Evolutionary conservation across 345 rosid genomes (phyloP).

Genomic region (Brassica juncea): DNA sequence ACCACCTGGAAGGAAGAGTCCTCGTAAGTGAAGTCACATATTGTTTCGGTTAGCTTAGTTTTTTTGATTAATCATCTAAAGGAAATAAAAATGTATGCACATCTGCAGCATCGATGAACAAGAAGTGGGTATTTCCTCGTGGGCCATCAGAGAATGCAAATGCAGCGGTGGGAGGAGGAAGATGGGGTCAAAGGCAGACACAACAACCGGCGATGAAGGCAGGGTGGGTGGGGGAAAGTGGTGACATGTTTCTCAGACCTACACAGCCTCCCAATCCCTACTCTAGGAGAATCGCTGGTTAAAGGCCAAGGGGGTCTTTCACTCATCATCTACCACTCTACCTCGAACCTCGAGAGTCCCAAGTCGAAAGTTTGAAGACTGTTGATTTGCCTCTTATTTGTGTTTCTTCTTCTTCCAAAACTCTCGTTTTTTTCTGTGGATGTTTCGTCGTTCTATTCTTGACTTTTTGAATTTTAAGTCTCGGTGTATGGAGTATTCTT

Average conservation of each 20-base stretch:
- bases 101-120: slow-evolving; percentile 43
- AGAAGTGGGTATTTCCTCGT: slow-evolving; percentile 38
- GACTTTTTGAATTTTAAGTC: not conserved
- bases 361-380: slow-evolving; percentile 7
- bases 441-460: not conserved
- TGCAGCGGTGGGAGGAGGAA: slow-evolving; percentile 48
- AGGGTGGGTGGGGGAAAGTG: slow-evolving; percentile 60
- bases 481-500: not conserved
- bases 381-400: not conserved
- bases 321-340: not conserved
- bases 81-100: not conserved
- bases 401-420: not conserved
- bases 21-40: slow-evolving; percentile 53
- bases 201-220: slow-evolving; percentile 63
- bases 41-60: not conserved
- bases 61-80: not conserved
- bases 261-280: slow-evolving; percentile 49
- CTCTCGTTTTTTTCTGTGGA: not conserved
- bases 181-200: slow-evolving; percentile 31
- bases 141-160: slow-evolving; percentile 51
- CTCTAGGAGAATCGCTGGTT: slow-evolving; percentile 58
- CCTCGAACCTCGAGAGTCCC: not conserved
- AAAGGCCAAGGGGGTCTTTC: not conserved
- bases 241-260: slow-evolving; percentile 43
- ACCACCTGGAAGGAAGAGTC: slow-evolving; percentile 74